Evolutionary conservation across 192 early-diverging fungal genomes (phyloP), one percentile per base, ranked within the genome.

Genomic region (Rhizophagus prolifer): DNA sequence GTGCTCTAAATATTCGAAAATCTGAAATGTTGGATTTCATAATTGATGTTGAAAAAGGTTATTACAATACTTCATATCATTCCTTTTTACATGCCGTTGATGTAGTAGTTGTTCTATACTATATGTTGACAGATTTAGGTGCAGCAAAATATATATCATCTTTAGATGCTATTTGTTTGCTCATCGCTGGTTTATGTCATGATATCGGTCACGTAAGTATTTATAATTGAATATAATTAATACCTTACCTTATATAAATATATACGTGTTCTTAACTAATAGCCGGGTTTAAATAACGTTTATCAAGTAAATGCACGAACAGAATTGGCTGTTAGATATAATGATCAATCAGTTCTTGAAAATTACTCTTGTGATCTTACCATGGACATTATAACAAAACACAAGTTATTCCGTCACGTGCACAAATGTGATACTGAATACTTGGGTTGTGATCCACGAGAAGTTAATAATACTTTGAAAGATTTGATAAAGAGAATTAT

Each of bases 31-130:
- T 97, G 23, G 92, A 95, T 67, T 96, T 97, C 77, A 84, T 93
- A 47, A 86, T 94, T 41, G 95, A 95, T 71, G 89, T 97, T 41
- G 91, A 93, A 74, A 72, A 85, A 59, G 92, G 92, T 36, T 97
- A 97, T 79, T 82, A 87, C n/a, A 81, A 87, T n/a, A 94, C 93
- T 67, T 93, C 93, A 6, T 97, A 97, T 71, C 96, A 97, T 80
- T 94, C 93, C 12, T 97, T 96, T 79, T 92, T 91, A 80, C 96
- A 97, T 76, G 95, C 95, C 16, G 88, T 94, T 2, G 96, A 97
- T 85, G 96, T 97, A 1, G 90, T 92, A 2, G 88, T 90, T 58
- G 92, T 95, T 74, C 85, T 96, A 9, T 94, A 91, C 81, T 92
- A 91, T 69, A 90, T 94, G 78, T 82, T 97, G 8, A 82, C 79